Evolutionary conservation across 345 rosid species (phyloP).

Genomic region (Carallia pectinifolia): DNA sequence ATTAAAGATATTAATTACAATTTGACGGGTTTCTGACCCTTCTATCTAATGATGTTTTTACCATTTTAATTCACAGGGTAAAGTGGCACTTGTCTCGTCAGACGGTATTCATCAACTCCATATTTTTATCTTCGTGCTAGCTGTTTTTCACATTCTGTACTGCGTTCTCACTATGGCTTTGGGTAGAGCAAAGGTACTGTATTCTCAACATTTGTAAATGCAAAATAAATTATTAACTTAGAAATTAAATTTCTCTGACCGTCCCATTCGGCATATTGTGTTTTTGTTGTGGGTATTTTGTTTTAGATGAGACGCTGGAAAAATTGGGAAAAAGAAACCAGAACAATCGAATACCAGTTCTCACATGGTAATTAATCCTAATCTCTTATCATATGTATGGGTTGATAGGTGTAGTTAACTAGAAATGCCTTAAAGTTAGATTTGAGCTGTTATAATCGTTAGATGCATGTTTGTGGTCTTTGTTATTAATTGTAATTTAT

Average conservation of each 20-base stretch:
- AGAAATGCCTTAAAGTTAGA: too few species aligned
- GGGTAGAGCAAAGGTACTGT: conserved; percentile 30
- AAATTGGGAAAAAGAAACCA: conserved; percentile 30
- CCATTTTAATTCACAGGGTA: conserved; percentile 12
- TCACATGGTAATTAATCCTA: conserved; percentile 19
- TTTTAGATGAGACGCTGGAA: conserved; percentile 27
- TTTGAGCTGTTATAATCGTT: not conserved
- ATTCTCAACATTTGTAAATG: not conserved
- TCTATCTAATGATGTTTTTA: too few species aligned
- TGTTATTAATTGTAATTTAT: too few species aligned
- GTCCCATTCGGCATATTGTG: not conserved
- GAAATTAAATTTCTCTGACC: too few species aligned
- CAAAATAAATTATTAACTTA: too few species aligned
- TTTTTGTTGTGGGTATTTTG: not conserved
- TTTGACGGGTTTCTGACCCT: too few species aligned
- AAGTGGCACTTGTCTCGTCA: conserved; percentile 25
- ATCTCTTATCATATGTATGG: not conserved
- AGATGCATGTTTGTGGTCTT: not conserved
- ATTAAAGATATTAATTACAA: too few species aligned
- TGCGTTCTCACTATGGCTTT: conserved; percentile 23
- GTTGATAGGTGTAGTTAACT: too few species aligned
- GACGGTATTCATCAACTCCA: conserved; percentile 31
- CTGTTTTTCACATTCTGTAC: conserved; percentile 22
- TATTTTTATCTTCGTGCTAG: conserved; percentile 27
- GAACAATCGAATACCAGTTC: conserved; percentile 24